These are phyloP conservation scores for Halophytophthora batemanensis DNA, from an alignment of 352 stramenopile species.

Conservation along the genomic window DNA sequence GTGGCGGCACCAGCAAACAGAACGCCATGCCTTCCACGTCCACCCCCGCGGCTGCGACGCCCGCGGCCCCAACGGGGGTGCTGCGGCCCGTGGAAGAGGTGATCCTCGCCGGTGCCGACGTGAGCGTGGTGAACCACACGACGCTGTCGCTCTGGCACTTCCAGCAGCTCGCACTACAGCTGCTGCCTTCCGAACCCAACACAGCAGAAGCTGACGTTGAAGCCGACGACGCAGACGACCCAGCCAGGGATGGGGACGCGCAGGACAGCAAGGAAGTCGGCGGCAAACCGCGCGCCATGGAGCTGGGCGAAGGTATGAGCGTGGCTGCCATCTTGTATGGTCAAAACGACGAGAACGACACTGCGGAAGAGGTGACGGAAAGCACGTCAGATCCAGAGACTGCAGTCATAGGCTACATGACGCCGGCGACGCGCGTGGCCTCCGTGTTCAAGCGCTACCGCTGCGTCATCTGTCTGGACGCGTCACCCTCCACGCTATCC, in stretches of 20 bases:
- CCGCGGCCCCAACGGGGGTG: neutral
- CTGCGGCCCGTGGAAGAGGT: conserved; percentile 43
- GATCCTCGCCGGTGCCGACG: conserved; percentile 53
- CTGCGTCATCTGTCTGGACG: conserved; percentile 82
- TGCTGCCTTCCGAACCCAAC: conserved; percentile 27
- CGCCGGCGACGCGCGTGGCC: conserved; percentile 42
- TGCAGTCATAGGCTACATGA: conserved; percentile 33
- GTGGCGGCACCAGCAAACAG: neutral
- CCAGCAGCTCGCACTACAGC: conserved; percentile 49
- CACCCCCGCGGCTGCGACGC: neutral
- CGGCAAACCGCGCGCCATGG: conserved; percentile 17
- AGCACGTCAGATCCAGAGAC: conserved; percentile 16
- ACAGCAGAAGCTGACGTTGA: conserved; percentile 16
- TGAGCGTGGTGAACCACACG: conserved; percentile 70
- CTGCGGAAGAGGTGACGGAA: conserved; percentile 1
- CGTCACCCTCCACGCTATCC: conserved; percentile 76
- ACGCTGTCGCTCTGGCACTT: conserved; percentile 82
- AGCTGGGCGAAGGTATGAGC: conserved; percentile 72
- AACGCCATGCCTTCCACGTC: conserved; percentile 14
- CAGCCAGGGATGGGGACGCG: conserved; percentile 1
- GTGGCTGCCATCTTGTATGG: conserved; percentile 47
- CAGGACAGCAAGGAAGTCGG: conserved; percentile 2
- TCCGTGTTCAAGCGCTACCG: conserved; percentile 77
- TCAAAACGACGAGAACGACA: conserved; percentile 5
- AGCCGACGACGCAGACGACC: conserved; percentile 9